These are phyloP conservation scores for Geotrichum aggregatum DNA, from an alignment of 1,139 yeast species.

Conservation along the genomic window DNA sequence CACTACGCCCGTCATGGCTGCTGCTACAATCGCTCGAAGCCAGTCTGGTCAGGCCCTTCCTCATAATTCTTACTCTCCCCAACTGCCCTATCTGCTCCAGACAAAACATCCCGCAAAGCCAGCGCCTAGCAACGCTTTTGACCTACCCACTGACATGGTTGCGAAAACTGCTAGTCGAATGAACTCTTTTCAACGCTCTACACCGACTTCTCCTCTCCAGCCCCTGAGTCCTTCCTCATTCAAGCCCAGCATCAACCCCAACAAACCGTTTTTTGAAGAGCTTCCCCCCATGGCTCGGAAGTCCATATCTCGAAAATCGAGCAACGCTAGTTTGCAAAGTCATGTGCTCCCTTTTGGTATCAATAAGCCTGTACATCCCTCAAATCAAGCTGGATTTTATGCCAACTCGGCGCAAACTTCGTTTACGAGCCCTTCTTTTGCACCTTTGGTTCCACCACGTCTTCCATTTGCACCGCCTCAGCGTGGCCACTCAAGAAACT, in stretches of 20 bases:
- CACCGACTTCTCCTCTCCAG: slow-evolving; percentile 12
- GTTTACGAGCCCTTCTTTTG: background rate
- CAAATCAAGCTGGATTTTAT: background rate
- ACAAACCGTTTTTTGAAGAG: slow-evolving; percentile 53
- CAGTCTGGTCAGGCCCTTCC: background rate
- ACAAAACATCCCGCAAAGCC: slow-evolving; percentile 11
- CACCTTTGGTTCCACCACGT: slow-evolving; percentile 18
- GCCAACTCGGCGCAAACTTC: background rate
- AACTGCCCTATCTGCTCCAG: background rate
- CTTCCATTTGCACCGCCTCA: slow-evolving; percentile 25
- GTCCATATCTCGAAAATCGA: slow-evolving; percentile 24
- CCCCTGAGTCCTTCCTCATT: slow-evolving; percentile 17
- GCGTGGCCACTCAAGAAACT: slow-evolving; percentile 14
- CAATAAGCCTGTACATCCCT: background rate
- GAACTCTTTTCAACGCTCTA: slow-evolving; percentile 5
- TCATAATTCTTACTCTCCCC: background rate
- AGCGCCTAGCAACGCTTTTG: slow-evolving; percentile 45
- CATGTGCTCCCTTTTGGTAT: slow-evolving; percentile 18
- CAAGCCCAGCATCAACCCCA: slow-evolving; percentile 17
- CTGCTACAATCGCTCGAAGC: background rate
- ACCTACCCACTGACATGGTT: slow-evolving; percentile 64
- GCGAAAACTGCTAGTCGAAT: slow-evolving; percentile 23
- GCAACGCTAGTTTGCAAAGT: slow-evolving; percentile 15
- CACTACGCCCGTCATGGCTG: background rate
- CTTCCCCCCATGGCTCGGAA: slow-evolving; percentile 40